Evolutionary conservation across 2,329 filamentous ascomycete species (phyloP).

Genomic region (Colletotrichum endophyticum): DNA sequence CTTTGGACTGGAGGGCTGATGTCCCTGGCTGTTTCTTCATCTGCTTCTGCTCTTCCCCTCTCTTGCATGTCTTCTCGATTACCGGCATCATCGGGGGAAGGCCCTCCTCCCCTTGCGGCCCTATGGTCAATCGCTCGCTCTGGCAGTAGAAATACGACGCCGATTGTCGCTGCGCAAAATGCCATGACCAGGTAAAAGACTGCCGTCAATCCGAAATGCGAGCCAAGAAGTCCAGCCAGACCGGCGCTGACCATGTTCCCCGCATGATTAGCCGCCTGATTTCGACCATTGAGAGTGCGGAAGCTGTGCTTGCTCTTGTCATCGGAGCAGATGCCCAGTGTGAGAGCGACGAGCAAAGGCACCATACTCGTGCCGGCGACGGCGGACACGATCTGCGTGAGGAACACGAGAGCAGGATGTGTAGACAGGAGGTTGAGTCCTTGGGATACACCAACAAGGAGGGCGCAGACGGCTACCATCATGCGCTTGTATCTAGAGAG

Average conservation of each 20-base stretch:
- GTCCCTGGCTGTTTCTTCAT: background rate
- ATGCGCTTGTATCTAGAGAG: background rate
- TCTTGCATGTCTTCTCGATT: background rate
- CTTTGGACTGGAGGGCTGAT: background rate
- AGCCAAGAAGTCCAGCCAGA: background rate
- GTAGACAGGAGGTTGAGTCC: conserved; percentile 3
- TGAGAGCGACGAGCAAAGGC: conserved; percentile 5
- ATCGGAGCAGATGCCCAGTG: conserved; percentile 1
- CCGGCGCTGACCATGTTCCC: conserved; percentile 15
- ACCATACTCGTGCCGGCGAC: conserved; percentile 7
- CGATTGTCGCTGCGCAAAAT: background rate
- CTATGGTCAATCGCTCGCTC: background rate
- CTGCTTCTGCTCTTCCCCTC: background rate
- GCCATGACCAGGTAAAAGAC: conserved; percentile 13
- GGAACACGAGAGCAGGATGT: conserved; percentile 7
- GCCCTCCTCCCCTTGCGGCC: background rate
- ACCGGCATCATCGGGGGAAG: background rate
- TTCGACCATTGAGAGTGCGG: background rate
- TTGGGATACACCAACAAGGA: conserved; percentile 9
- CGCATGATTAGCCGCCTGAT: conserved; percentile 6
- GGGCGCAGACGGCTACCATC: background rate
- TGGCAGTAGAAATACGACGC: background rate
- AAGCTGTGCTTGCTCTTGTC: conserved; percentile 1
- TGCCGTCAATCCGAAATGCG: background rate
- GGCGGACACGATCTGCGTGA: conserved; percentile 12